phyloP scores from a whole-genome alignment of 1,284 basidiomycete species.

The Sutorius eximius region DNA sequence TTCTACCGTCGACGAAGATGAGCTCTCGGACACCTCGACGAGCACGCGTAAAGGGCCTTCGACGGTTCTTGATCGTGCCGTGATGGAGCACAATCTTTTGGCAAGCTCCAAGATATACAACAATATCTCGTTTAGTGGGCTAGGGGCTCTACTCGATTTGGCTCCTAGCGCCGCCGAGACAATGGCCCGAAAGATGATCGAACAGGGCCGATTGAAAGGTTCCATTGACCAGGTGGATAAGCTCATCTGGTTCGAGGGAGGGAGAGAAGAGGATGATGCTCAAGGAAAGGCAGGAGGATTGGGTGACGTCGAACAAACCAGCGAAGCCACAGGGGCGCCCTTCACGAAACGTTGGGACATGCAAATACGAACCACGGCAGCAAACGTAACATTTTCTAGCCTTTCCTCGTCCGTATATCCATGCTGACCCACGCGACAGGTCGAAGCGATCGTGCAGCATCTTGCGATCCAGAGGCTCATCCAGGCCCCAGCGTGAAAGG shows the following conservation, averaged over 20 bases:
- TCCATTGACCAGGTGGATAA: slow-evolving; percentile 93
- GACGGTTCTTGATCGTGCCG: slow-evolving; percentile 95
- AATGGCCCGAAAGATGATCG: slow-evolving; percentile 95
- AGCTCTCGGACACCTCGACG: slow-evolving; percentile 49
- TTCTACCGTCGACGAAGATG: slow-evolving; percentile 58
- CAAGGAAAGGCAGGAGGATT: slow-evolving; percentile 91
- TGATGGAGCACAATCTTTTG: slow-evolving; percentile 97
- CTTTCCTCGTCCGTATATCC: not conserved
- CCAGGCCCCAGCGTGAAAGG: slow-evolving; percentile 34
- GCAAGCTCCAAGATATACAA: slow-evolving; percentile 94
- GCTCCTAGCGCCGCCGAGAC: slow-evolving; percentile 88
- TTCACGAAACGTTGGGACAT: slow-evolving; percentile 92
- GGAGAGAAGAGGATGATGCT: slow-evolving; percentile 80
- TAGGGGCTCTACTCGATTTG: slow-evolving; percentile 83
- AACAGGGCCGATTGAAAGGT: slow-evolving; percentile 88
- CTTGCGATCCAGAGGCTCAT: slow-evolving; percentile 69
- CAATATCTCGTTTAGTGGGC: slow-evolving; percentile 88
- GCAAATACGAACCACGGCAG: slow-evolving; percentile 82
- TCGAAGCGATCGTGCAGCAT: slow-evolving; percentile 79
- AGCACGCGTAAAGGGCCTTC: slow-evolving; percentile 84
- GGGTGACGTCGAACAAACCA: slow-evolving; percentile 79
- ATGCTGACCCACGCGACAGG: slow-evolving; percentile 43
- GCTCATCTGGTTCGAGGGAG: slow-evolving; percentile 87
- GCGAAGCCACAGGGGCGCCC: slow-evolving; percentile 83
- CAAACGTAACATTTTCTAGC: slow-evolving; percentile 58